These are phyloP conservation scores for Claviceps quebecensis DNA, from an alignment of 2,329 filamentous ascomycete genomes.

Conservation along the genomic window DNA sequence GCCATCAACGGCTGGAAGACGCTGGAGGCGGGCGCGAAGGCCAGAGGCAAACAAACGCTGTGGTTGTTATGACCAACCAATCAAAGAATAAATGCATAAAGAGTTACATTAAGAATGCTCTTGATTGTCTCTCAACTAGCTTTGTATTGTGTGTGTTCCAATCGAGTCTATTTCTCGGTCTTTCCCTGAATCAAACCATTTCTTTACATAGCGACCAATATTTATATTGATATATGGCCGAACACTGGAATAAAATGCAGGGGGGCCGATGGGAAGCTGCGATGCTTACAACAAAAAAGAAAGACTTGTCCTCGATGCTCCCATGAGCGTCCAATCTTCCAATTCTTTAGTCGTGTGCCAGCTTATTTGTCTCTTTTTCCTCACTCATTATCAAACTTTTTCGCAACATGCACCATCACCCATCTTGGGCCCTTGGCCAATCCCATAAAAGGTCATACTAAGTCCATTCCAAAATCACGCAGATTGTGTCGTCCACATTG, in stretches of 20 bases:
- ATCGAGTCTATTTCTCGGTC: no score
- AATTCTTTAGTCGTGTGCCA: neutral
- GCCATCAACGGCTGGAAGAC: slow-evolving; percentile 70
- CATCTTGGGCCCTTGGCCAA: neutral
- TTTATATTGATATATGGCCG: neutral
- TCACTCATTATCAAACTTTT: neutral
- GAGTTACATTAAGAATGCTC: no score
- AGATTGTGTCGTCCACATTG: neutral
- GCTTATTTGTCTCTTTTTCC: neutral
- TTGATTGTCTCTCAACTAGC: no score
- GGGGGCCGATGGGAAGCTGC: neutral
- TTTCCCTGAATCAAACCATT: neutral
- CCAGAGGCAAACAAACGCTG: no score
- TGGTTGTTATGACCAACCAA: no score
- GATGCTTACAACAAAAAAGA: neutral
- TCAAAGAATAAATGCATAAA: no score
- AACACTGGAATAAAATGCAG: neutral
- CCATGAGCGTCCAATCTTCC: neutral
- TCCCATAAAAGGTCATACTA: no score
- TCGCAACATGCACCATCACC: neutral
- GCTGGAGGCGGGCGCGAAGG: slow-evolving; percentile 54
- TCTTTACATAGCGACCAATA: neutral
- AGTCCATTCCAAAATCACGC: no score
- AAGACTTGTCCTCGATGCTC: neutral
- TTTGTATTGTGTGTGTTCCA: no score